These are phyloP conservation scores for Globomyces sp. DNA, from an alignment of 371 early-diverging fungal genomes.

Conservation along the genomic window DNA sequence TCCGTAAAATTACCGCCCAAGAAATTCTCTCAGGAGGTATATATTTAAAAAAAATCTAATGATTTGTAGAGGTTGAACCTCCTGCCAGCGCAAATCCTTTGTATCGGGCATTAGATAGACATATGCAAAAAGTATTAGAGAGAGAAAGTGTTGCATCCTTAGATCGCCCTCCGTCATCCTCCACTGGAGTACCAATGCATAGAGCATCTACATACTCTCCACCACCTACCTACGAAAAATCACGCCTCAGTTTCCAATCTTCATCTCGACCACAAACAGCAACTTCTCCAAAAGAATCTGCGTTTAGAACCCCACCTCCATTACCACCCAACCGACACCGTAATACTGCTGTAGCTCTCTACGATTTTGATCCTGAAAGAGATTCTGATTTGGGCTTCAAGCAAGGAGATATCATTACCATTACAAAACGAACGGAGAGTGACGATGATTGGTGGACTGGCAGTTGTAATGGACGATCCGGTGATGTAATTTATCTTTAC, in stretches of 20 bases:
- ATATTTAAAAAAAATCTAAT: slow-evolving; percentile 4
- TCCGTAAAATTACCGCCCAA: slow-evolving; percentile 72
- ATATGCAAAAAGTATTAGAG: not conserved
- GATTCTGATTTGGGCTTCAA: slow-evolving; percentile 45
- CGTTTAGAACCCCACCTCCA: slow-evolving; percentile 24
- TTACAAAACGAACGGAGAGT: slow-evolving; percentile 31
- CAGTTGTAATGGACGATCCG: slow-evolving; percentile 33
- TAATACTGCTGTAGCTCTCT: slow-evolving; percentile 44
- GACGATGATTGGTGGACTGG: slow-evolving; percentile 51
- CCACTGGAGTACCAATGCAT: not conserved
- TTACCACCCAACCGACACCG: slow-evolving; percentile 29
- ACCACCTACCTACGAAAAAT: slow-evolving; percentile 9
- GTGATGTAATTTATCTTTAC: slow-evolving; percentile 22
- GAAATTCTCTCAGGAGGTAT: slow-evolving; percentile 72
- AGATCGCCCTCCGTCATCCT: not conserved
- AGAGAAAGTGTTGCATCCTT: not conserved
- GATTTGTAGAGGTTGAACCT: slow-evolving; percentile 58
- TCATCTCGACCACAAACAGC: not conserved
- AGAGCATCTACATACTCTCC: not conserved
- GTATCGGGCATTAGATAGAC: slow-evolving; percentile 57
- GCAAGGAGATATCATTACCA: slow-evolving; percentile 45
- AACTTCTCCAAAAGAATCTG: not conserved
- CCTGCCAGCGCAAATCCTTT: slow-evolving; percentile 77
- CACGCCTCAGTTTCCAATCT: not conserved
- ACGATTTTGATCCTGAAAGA: slow-evolving; percentile 48